Conservation (phyloP, 2,329 filamentous ascomycete species). For the Plenodomus tracheiphilus region DNA sequence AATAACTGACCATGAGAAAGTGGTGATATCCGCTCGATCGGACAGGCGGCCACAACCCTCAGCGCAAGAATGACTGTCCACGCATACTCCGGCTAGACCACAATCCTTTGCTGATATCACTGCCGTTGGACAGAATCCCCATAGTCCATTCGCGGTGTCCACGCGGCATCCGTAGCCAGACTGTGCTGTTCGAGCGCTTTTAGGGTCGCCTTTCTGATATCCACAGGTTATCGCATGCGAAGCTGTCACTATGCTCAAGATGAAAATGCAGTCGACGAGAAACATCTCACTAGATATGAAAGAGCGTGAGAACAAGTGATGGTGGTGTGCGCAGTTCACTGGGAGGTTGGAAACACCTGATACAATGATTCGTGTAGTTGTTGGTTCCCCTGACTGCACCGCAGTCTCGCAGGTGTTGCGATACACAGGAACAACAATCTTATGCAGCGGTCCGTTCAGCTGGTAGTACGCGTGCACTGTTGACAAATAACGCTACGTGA, state of each 20-base stretch:
- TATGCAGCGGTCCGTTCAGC: background rate
- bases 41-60: slow-evolving; percentile 17
- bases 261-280: background rate
- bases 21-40: slow-evolving; percentile 10
- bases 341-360: too few species aligned
- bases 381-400: slow-evolving; percentile 1
- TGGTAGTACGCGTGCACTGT: background rate
- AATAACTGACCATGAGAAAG: slow-evolving; percentile 13
- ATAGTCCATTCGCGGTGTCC: slow-evolving; percentile 18
- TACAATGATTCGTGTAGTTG: slow-evolving; percentile 2
- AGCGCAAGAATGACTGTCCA: slow-evolving; percentile 17
- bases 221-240: slow-evolving; percentile 13
- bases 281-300: background rate
- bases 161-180: slow-evolving; percentile 14
- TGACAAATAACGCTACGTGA: background rate
- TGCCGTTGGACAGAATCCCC: slow-evolving; percentile 19
- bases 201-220: slow-evolving; percentile 12
- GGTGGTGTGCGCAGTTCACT: background rate
- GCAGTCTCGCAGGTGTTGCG: slow-evolving; percentile 1
- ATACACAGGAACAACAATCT: background rate
- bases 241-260: slow-evolving; percentile 7
- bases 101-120: slow-evolving; percentile 14
- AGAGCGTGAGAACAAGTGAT: slow-evolving; percentile 1
- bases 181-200: slow-evolving; percentile 3
- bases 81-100: slow-evolving; percentile 15